Evolutionary conservation across 2,329 filamentous ascomycete genomes (phyloP), one percentile per base, ranked within the genome.

Genomic region (Phialemonium atrogriseum): DNA sequence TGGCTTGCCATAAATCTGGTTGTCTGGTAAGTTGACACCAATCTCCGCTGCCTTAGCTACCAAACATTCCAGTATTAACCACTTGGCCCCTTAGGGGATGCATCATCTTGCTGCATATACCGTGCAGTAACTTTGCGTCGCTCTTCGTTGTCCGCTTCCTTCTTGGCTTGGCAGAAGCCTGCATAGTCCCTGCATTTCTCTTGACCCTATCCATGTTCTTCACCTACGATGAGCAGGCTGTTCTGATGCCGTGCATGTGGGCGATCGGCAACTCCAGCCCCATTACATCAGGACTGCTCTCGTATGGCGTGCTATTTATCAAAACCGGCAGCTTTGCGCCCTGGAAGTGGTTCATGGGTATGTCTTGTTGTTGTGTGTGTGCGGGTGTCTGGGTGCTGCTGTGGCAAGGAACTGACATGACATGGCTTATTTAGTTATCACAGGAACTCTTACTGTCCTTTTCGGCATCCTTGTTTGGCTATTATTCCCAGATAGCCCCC

Each of bases 401-500:
- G n/a, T n/a, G n/a, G n/a, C n/a, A n/a, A n/a, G n/a, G n/a, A n/a
- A n/a, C n/a, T n/a, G n/a, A n/a, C n/a, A n/a, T n/a, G n/a, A n/a
- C n/a, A n/a, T n/a, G n/a, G n/a, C n/a, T n/a, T n/a, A n/a, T n/a
- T n/a, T n/a, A 13, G 7, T 10, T 25, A 8, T 25, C 23, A n/a
- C 23, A 25, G 11, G n/a, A 25, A 25, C 23, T 10, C 7, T n/a
- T 25, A 13, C 7, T 25, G 23, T 25, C 23, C n/a, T 46, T 4
- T 58, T 49, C 48, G 56, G 53, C 11, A 30, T 52, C 14, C 49
- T 59, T 10, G 51, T 62, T 30, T 50, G 52, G 8, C 51, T 51
- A 39, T 58, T 51, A 41, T 54, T 75, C 13, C 67, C 68, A 0
- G 66, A 74, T 40, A 63, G 58, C 24, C 69, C 72, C 0, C 58